phyloP scores from a whole-genome alignment of 805 yeast species.

The Candida yuanshanica region DNA sequence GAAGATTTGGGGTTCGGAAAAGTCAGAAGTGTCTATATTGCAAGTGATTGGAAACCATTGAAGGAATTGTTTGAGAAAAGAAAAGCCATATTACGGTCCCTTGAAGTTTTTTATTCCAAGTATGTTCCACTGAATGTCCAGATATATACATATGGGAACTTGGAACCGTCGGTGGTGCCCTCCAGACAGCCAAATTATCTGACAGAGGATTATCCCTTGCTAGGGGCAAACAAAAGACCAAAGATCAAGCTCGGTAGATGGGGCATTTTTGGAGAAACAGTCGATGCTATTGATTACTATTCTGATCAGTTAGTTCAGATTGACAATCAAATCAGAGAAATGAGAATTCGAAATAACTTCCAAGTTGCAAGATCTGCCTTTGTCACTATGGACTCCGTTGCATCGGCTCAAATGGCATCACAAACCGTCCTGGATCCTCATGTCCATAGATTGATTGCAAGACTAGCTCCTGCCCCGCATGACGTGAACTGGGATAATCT shows the following conservation, averaged over 20 bases:
- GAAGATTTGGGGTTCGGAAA: constrained; percentile 76
- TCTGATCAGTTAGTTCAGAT: constrained; percentile 61
- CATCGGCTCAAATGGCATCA: constrained; percentile 94
- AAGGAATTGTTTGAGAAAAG: constrained; percentile 63
- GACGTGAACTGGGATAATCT: constrained; percentile 92
- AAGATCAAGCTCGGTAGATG: constrained; percentile 50
- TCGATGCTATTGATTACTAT: constrained; percentile 78
- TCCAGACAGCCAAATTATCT: constrained; percentile 9
- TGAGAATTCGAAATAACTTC: background rate
- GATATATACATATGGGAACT: constrained; percentile 19
- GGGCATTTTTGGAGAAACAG: constrained; percentile 60
- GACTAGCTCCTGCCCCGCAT: constrained; percentile 92
- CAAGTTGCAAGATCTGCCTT: constrained; percentile 72
- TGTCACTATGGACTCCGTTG: constrained; percentile 91
- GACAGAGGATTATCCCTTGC: constrained; percentile 3
- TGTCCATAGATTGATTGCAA: constrained; percentile 74
- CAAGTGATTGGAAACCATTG: constrained; percentile 79
- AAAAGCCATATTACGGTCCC: constrained; percentile 40
- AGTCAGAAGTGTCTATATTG: constrained; percentile 70
- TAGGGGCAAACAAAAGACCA: constrained; percentile 43
- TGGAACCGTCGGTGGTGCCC: constrained; percentile 15
- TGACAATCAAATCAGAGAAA: constrained; percentile 57
- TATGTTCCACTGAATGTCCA: constrained; percentile 37
- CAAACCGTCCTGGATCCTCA: constrained; percentile 92
- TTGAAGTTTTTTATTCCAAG: constrained; percentile 71